phyloP scores from a whole-genome alignment of 225 moss, liverwort and hornwort species.

The Takakia lepidozioides region DNA sequence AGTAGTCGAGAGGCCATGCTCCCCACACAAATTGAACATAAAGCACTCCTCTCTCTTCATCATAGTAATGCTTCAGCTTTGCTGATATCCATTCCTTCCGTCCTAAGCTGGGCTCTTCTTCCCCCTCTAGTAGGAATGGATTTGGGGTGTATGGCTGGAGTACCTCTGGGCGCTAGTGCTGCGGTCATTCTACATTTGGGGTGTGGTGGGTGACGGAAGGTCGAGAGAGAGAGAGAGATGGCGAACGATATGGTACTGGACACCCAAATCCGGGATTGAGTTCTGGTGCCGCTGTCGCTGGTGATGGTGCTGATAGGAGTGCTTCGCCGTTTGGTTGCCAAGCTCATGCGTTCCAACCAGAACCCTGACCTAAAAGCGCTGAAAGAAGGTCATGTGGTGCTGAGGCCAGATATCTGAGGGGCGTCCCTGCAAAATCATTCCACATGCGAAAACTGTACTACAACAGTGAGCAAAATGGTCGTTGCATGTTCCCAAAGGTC shows the following conservation, averaged over 20 bases:
- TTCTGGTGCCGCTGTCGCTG: constrained; percentile 40
- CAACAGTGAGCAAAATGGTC: constrained; percentile 28
- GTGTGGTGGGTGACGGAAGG: no score
- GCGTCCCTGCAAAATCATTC: constrained; percentile 37
- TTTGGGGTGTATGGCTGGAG: no score
- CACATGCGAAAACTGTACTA: constrained; percentile 30
- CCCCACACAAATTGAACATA: no score
- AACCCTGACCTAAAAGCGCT: constrained; percentile 43
- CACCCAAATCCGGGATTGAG: constrained; percentile 50
- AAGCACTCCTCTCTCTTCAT: no score
- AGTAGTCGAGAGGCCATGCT: no score
- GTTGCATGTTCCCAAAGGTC: constrained; percentile 41
- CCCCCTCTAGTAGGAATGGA: no score
- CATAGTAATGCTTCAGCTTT: no score
- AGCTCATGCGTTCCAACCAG: constrained; percentile 27
- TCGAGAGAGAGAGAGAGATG: constrained; percentile 13
- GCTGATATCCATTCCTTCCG: no score
- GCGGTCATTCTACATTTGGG: no score
- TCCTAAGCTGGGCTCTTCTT: no score
- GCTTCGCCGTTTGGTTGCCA: constrained; percentile 47
- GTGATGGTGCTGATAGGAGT: constrained; percentile 56
- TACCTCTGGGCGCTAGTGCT: no score
- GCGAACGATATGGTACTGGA: constrained; percentile 55
- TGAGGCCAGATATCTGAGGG: constrained; percentile 48
- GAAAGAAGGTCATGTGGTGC: constrained; percentile 46